These are phyloP conservation scores for Salix koriyanagi DNA, from an alignment of 345 rosid genomes.

Conservation along the genomic window DNA sequence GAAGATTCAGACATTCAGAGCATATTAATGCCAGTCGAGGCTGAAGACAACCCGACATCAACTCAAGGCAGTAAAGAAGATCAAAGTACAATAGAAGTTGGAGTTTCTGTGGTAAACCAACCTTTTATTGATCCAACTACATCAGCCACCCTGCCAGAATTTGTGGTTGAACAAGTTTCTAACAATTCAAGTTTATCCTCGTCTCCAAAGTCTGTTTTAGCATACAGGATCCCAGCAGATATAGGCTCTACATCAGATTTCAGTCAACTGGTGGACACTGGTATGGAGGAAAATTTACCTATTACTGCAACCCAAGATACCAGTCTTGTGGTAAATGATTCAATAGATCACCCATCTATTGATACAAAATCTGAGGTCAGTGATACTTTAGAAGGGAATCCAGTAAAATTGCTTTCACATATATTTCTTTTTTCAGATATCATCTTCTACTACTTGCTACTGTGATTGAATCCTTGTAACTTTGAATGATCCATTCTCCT, in stretches of 20 bases:
- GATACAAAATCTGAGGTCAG: conserved; percentile 25
- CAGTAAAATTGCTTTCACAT: neutral
- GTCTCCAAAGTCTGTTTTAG: conserved; percentile 50
- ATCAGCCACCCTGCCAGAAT: conserved; percentile 12
- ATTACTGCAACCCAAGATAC: conserved; percentile 19
- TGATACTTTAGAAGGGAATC: neutral
- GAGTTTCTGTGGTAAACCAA: conserved; percentile 23
- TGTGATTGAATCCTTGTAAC: neutral
- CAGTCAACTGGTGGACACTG: conserved; percentile 21
- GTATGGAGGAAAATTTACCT: conserved; percentile 15
- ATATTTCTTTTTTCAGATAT: neutral
- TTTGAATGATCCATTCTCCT: neutral
- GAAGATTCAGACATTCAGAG: neutral
- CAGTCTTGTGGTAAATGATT: conserved; percentile 12
- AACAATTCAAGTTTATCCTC: conserved; percentile 29
- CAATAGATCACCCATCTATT: conserved; percentile 7
- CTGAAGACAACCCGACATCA: neutral
- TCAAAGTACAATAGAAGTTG: conserved; percentile 23
- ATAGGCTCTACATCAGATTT: conserved; percentile 17
- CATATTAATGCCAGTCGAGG: conserved; percentile 2
- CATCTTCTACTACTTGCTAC: neutral
- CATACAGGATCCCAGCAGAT: conserved; percentile 17
- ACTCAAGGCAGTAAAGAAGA: conserved; percentile 10
- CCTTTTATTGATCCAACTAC: conserved; percentile 12
- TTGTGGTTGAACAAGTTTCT: conserved; percentile 16